Evolutionary conservation across 1,139 yeast species (phyloP).

Genomic region (Pneumocystis sp.): DNA sequence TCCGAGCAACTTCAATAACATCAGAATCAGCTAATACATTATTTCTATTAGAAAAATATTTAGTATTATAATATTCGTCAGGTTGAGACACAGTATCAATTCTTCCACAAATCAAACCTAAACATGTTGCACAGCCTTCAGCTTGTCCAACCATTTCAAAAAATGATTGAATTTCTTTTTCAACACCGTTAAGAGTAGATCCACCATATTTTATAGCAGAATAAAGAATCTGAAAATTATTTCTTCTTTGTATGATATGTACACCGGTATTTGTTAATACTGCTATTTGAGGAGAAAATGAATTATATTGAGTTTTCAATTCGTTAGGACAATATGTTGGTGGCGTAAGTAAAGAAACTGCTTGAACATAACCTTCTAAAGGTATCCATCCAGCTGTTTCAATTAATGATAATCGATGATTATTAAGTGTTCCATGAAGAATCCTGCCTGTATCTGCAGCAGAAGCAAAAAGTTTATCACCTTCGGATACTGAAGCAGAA

Average conservation of each 20-base stretch:
- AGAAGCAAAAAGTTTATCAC: constrained; percentile 47
- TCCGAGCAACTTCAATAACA: constrained; percentile 33
- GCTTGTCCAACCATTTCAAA: constrained; percentile 43
- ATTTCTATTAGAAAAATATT: background rate
- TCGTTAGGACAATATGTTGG: constrained; percentile 77
- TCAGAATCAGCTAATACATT: constrained; percentile 7
- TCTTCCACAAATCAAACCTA: constrained; percentile 52
- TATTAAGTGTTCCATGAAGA: constrained; percentile 34
- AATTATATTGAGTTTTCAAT: constrained; percentile 69
- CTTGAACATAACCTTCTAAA: constrained; percentile 52
- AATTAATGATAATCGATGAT: constrained; percentile 29
- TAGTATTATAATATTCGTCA: constrained; percentile 4
- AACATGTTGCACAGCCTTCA: constrained; percentile 78
- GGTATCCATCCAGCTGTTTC: constrained; percentile 73
- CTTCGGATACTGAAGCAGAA: constrained; percentile 19
- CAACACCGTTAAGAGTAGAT: constrained; percentile 9
- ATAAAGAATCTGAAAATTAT: constrained; percentile 45
- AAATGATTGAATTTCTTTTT: constrained; percentile 27
- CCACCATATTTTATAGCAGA: constrained; percentile 10
- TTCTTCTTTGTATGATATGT: constrained; percentile 57
- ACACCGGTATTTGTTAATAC: constrained; percentile 69
- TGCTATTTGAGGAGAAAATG: constrained; percentile 45
- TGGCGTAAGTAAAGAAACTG: constrained; percentile 47
- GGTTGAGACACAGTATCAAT: constrained; percentile 26
- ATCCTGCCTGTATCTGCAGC: constrained; percentile 69